Evolutionary conservation across 2,329 filamentous ascomycete species (phyloP), one percentile per base, ranked within the genome.

Genomic region (Colletotrichum coccodes): DNA sequence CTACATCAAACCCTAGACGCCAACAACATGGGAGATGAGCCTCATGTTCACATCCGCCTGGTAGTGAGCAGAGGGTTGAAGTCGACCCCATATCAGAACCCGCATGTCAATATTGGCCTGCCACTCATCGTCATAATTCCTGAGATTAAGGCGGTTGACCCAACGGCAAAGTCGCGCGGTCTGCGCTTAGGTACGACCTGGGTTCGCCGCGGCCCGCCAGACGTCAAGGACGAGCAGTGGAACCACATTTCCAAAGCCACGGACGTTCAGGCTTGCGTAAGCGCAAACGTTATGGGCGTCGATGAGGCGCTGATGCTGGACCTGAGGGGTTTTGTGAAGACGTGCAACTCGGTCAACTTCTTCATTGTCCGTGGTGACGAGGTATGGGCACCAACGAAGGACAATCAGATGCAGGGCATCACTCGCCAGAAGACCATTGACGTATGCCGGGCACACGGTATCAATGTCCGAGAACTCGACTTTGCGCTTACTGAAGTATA

Each of bases 271-370:
- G 75, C 75, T 2, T 77, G 75, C 57, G 75, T 76, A 57, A 72
- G 71, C 47, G 75, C 75, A 49, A 76, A 75, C 49, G 64, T 75
- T 9, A 76, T 76, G 75, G 73, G 72, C 16, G 75, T 76, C 6
- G 75, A 77, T 58, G 75, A 77, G 61, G 75, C 75, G 6, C 67
- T 77, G 3, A 77, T 76, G 75, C 71, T 78, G 36, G 75, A 76
- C 57, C 63, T 73, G 42, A 64, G 70, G 14, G 75, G 75, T 1
- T 76, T 76, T 44, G 75, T 76, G 53, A 78, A 77, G 68, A 77
- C 76, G 4, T 76, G 76, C 70, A 78, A 78, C 70, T 76, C 76
- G 38, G 73, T 75, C 64, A 78, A 78, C 49, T 77, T 78, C 69
- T 78, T 78, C 65, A 76, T 78, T 52, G 70, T 78, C n/a, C 75